Evolutionary conservation across 768 basidiomycete species (phyloP).

Genomic region (Boletellus emodensis): DNA sequence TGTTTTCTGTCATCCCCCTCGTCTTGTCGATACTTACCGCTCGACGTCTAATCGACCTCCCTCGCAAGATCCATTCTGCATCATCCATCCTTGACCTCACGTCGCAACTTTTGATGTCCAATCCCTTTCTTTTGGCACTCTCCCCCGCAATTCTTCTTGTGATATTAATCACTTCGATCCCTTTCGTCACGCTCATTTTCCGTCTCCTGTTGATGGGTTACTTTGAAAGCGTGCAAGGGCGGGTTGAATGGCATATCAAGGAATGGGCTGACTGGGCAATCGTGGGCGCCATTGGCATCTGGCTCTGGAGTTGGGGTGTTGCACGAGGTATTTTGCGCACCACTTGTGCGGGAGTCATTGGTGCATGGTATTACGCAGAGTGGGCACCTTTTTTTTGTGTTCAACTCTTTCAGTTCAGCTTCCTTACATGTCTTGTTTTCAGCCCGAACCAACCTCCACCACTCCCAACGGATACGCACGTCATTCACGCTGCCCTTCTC

Average conservation of each 20-base stretch:
- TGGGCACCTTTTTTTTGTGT: constrained; percentile 27
- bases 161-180: constrained; percentile 67
- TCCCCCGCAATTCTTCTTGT: constrained; percentile 70
- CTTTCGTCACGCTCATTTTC: constrained; percentile 75
- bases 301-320: constrained; percentile 78
- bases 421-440: constrained; percentile 6
- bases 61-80: constrained; percentile 62
- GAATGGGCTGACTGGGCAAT: constrained; percentile 79
- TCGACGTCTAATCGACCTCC: constrained; percentile 67
- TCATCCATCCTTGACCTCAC: constrained; percentile 56
- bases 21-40: constrained; percentile 66
- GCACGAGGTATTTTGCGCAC: constrained; percentile 75
- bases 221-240: constrained; percentile 37
- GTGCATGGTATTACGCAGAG: constrained; percentile 86
- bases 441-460: constrained; percentile 32
- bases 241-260: constrained; percentile 49
- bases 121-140: constrained; percentile 72
- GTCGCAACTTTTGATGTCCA: constrained; percentile 62
- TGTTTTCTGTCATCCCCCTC: constrained; percentile 76
- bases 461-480: constrained; percentile 56
- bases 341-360: constrained; percentile 77
- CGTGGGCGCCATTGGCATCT: constrained; percentile 44
- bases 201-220: constrained; percentile 73
- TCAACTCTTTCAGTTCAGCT: not conserved
- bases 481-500: constrained; percentile 71